Percentiles rank a stretch among this genome's conserved stretches.
These are phyloP conservation scores for Penicillium sp. DNA, from an alignment of 2,329 filamentous ascomycete genomes.

Conservation along the genomic window DNA sequence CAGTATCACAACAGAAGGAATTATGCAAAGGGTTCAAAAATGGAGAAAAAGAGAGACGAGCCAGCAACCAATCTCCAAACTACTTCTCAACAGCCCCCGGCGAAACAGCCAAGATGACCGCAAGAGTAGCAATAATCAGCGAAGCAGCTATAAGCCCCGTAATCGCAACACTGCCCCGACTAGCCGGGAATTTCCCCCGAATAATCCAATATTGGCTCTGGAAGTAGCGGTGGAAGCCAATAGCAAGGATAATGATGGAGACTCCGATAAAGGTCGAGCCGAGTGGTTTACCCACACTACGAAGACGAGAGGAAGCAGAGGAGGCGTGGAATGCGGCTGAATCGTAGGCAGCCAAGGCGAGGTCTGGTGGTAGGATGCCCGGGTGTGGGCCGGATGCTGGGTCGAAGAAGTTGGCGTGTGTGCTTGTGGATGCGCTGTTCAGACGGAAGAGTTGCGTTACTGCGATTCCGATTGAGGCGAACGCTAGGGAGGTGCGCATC, in stretches of 20 bases:
- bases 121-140: conserved; percentile 58
- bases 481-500: conserved; percentile 64
- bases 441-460: conserved; percentile 66
- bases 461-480: conserved; percentile 65
- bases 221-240: conserved; percentile 66
- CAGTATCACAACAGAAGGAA: not conserved
- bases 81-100: conserved; percentile 39
- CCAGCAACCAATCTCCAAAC: not conserved
- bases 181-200: conserved; percentile 64
- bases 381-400: not conserved
- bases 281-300: conserved; percentile 58
- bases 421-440: conserved; percentile 49
- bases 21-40: not conserved
- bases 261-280: conserved; percentile 64
- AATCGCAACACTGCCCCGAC: conserved; percentile 60
- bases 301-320: conserved; percentile 36
- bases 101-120: conserved; percentile 58
- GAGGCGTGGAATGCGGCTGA: conserved; percentile 14
- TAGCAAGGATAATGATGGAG: conserved; percentile 57
- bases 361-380: conserved; percentile 17
- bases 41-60: not conserved
- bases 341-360: conserved; percentile 18
- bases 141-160: conserved; percentile 55
- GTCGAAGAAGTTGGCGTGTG: conserved; percentile 2
- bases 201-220: conserved; percentile 67